These are phyloP conservation scores for Penicillium polonicum DNA, from an alignment of 2,329 filamentous ascomycete species.

Conservation along the genomic window DNA sequence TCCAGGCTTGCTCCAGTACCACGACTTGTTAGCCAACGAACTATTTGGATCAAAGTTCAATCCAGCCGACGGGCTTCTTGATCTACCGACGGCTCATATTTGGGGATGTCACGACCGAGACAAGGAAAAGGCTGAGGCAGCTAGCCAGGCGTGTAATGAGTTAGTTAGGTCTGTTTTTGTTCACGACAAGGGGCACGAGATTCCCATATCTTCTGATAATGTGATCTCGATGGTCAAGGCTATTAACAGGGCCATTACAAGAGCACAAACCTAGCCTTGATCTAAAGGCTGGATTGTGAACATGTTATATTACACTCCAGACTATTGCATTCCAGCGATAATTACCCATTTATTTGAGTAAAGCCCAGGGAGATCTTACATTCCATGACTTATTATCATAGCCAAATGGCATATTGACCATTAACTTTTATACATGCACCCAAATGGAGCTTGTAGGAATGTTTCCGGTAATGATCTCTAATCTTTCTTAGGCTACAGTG, in stretches of 20 bases:
- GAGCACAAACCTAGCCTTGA: not conserved
- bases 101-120: slow-evolving; percentile 13
- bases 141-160: slow-evolving; percentile 9
- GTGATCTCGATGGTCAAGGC: slow-evolving; percentile 8
- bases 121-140: not conserved
- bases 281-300: not conserved
- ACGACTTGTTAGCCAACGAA: not conserved
- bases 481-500: not conserved
- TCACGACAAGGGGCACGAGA: slow-evolving; percentile 15
- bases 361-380: not conserved
- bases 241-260: slow-evolving; percentile 10
- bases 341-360: not conserved
- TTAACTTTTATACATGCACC: not conserved
- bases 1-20: slow-evolving; percentile 4
- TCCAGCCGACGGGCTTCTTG: not conserved
- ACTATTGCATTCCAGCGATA: not conserved
- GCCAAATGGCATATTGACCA: not conserved
- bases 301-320: not conserved
- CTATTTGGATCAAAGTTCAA: not conserved
- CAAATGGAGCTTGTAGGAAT: not conserved
- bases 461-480: not conserved
- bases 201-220: slow-evolving; percentile 10
- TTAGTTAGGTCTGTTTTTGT: slow-evolving; percentile 13
- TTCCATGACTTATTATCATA: not conserved
- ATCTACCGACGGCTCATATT: slow-evolving; percentile 21